Percentiles rank a stretch among this genome's conserved stretches.
Conservation (phyloP, 768 basidiomycete genomes). For the Mycena albidolilacea region DNA sequence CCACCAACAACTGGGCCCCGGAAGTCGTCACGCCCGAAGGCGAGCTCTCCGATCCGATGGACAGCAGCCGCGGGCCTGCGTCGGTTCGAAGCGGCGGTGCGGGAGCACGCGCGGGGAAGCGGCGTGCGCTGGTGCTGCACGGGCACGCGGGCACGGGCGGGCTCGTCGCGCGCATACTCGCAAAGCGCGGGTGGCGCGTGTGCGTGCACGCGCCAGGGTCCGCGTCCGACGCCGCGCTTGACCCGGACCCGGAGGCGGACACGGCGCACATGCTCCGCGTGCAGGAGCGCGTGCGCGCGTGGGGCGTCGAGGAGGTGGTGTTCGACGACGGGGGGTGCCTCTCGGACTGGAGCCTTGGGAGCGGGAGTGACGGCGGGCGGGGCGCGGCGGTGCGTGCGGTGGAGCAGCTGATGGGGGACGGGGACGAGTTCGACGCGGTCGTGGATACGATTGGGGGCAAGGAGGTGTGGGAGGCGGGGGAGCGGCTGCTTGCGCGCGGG, state of each 20-base stretch:
- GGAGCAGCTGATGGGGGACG: slow-evolving; percentile 64
- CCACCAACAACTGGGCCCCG: neutral
- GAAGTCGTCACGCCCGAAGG: slow-evolving; percentile 37
- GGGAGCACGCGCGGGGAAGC: slow-evolving; percentile 32
- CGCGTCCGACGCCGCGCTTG: slow-evolving; percentile 45
- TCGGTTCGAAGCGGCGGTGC: slow-evolving; percentile 5
- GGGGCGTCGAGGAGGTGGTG: slow-evolving; percentile 86
- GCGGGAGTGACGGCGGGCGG: slow-evolving; percentile 54
- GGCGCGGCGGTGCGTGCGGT: slow-evolving; percentile 67
- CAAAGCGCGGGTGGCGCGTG: slow-evolving; percentile 77
- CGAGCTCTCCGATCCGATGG: slow-evolving; percentile 10
- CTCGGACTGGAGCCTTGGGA: slow-evolving; percentile 43
- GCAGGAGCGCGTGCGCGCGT: slow-evolving; percentile 69
- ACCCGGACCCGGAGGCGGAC: slow-evolving; percentile 52
- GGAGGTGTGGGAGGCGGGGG: slow-evolving; percentile 83
- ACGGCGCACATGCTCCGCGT: slow-evolving; percentile 60
- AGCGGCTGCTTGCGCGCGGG: slow-evolving; percentile 65
- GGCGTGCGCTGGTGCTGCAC: slow-evolving; percentile 72
- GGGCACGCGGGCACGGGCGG: slow-evolving; percentile 85
- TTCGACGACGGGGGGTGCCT: slow-evolving; percentile 68
- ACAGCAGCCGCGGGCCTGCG: neutral
- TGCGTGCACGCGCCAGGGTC: slow-evolving; percentile 73
- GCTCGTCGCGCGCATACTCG: slow-evolving; percentile 84
- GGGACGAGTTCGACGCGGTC: slow-evolving; percentile 82
- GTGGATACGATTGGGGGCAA: slow-evolving; percentile 89